phyloP scores from a whole-genome alignment of 2,329 filamentous ascomycete genomes.

The Colletotrichum destructivum region DNA sequence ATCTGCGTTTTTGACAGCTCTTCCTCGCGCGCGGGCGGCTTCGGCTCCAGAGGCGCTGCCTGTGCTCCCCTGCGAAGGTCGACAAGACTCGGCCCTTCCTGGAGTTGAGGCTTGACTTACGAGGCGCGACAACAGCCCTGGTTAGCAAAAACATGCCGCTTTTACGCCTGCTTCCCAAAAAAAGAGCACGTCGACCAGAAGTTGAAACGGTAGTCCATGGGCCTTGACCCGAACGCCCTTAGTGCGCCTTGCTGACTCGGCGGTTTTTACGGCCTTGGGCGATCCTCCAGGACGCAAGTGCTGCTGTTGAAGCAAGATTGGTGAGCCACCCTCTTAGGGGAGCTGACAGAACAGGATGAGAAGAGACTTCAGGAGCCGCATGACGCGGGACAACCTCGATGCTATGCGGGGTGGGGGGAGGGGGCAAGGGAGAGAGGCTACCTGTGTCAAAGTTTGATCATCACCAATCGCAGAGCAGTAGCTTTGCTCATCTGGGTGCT shows the following conservation, averaged over 20 bases:
- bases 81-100: conserved; percentile 35
- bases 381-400: conserved; percentile 30
- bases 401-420: conserved; percentile 32
- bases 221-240: conserved; percentile 20
- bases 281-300: conserved; percentile 12
- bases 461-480: conserved; percentile 43
- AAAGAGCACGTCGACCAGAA: conserved; percentile 37
- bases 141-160: not conserved
- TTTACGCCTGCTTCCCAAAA: conserved; percentile 23
- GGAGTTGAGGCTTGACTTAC: conserved; percentile 36
- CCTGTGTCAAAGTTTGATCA: conserved; percentile 43
- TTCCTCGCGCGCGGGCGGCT: conserved; percentile 37
- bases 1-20: conserved; percentile 43
- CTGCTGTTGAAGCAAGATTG: conserved; percentile 15
- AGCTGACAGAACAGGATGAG: conserved; percentile 14
- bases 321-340: not conserved
- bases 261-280: conserved; percentile 11
- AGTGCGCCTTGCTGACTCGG: conserved; percentile 33
- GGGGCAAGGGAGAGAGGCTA: conserved; percentile 25
- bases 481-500: conserved; percentile 33
- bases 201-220: conserved; percentile 38
- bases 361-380: conserved; percentile 18
- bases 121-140: conserved; percentile 19
- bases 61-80: conserved; percentile 23
- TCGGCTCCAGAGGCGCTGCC: conserved; percentile 36